These are phyloP conservation scores for Thozetella sp. DNA, from an alignment of 495 filamentous ascomycete genomes.

Conservation along the genomic window DNA sequence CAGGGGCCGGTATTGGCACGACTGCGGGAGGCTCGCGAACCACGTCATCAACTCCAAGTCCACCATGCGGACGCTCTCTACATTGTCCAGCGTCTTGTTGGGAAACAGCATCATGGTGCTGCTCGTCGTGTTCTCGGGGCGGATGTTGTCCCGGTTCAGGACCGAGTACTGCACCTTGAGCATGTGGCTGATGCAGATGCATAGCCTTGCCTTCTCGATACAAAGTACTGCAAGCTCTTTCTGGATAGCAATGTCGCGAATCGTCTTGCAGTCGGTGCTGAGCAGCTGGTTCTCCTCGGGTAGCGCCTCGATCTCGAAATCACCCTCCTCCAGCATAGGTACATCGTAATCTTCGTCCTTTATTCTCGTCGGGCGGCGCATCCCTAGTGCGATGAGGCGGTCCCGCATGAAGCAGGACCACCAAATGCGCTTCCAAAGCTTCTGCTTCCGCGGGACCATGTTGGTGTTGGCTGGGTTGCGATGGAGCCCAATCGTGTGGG, in stretches of 20 bases:
- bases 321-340: conserved; percentile 78
- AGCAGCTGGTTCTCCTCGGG: conserved; percentile 66
- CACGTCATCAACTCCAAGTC: conserved; percentile 75
- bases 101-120: conserved; percentile 91
- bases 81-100: conserved; percentile 78
- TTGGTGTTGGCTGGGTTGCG: conserved; percentile 73
- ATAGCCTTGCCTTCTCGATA: conserved; percentile 90
- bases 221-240: conserved; percentile 80
- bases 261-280: conserved; percentile 63
- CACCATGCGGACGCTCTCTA: conserved; percentile 70
- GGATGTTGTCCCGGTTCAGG: conserved; percentile 74
- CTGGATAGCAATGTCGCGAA: conserved; percentile 67
- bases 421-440: conserved; percentile 90
- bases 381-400: conserved; percentile 83
- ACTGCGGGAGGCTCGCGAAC: conserved; percentile 66
- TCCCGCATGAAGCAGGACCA: conserved; percentile 94
- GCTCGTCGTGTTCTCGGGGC: conserved; percentile 66
- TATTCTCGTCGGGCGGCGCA: conserved; percentile 86
- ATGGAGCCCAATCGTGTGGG: conserved; percentile 83
- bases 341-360: conserved; percentile 90
- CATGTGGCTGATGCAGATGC: conserved; percentile 81
- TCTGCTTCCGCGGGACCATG: conserved; percentile 70
- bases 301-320: conserved; percentile 77
- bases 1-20: conserved; percentile 61
- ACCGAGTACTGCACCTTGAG: conserved; percentile 89